Evolutionary conservation across 352 stramenopile genomes (phyloP).

Genomic region (Phytopythium litorale): DNA sequence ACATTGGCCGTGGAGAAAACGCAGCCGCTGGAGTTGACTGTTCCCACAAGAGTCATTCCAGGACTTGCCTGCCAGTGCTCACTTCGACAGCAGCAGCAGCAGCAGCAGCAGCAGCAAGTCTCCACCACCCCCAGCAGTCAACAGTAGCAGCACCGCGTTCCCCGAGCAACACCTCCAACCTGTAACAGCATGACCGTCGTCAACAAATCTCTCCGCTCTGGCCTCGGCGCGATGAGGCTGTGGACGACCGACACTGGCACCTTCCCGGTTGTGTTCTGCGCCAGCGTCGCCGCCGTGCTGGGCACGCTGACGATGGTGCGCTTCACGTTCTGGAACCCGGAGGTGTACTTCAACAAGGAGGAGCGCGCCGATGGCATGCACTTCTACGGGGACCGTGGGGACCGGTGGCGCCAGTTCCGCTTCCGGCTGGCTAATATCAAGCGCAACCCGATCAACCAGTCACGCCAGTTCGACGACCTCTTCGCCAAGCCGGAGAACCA

Average conservation of each 20-base stretch:
- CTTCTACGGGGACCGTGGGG: slow-evolving; percentile 38
- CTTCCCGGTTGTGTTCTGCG: slow-evolving; percentile 58
- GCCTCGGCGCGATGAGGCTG: slow-evolving; percentile 42
- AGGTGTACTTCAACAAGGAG: slow-evolving; percentile 69
- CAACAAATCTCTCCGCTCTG: slow-evolving; percentile 21
- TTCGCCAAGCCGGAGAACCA: slow-evolving; percentile 58
- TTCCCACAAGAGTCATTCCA: neutral
- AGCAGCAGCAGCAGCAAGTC: neutral
- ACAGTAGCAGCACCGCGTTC: neutral
- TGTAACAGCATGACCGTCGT: neutral
- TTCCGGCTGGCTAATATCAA: slow-evolving; percentile 62
- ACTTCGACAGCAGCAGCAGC: neutral
- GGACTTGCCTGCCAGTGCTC: slow-evolving; percentile 1
- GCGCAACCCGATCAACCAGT: slow-evolving; percentile 76
- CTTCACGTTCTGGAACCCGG: slow-evolving; percentile 50
- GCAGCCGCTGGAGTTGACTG: neutral
- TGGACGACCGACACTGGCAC: slow-evolving; percentile 59
- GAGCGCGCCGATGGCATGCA: slow-evolving; percentile 38
- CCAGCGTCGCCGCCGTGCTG: slow-evolving; percentile 23
- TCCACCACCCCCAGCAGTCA: neutral
- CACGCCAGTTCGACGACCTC: slow-evolving; percentile 51
- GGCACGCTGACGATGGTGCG: slow-evolving; percentile 31
- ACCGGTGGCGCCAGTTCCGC: slow-evolving; percentile 54
- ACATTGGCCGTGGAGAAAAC: no score
- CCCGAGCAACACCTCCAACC: neutral